These are phyloP conservation scores for Fusarium napiforme DNA, from an alignment of 2,329 filamentous ascomycete genomes.

Conservation along the genomic window DNA sequence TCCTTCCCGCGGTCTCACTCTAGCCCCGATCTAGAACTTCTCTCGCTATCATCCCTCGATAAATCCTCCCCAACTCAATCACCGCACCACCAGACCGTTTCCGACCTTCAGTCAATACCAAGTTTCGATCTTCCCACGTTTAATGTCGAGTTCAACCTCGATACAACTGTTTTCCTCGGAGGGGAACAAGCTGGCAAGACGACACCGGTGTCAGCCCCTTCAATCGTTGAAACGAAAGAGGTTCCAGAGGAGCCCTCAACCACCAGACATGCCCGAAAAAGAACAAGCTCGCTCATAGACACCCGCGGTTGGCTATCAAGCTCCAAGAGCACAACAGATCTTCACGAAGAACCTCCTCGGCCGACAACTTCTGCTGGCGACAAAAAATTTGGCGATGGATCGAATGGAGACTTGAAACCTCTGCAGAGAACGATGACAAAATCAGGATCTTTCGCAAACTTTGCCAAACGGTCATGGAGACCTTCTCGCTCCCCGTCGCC, in stretches of 20 bases:
- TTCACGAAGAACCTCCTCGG: constrained; percentile 38
- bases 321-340: constrained; percentile 54
- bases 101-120: constrained; percentile 29
- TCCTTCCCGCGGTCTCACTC: constrained; percentile 51
- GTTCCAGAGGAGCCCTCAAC: constrained; percentile 29
- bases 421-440: constrained; percentile 53
- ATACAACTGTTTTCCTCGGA: constrained; percentile 57
- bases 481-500: constrained; percentile 62
- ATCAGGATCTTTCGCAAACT: constrained; percentile 61
- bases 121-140: constrained; percentile 64
- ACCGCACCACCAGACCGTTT: constrained; percentile 33
- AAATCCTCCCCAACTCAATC: constrained; percentile 38
- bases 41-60: constrained; percentile 45
- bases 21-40: constrained; percentile 45
- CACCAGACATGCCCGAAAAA: constrained; percentile 45
- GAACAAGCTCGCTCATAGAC: constrained; percentile 60
- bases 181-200: constrained; percentile 30
- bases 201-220: constrained; percentile 18
- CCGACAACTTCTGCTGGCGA: constrained; percentile 44
- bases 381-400: constrained; percentile 31
- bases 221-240: constrained; percentile 40
- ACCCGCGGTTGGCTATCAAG: constrained; percentile 64
- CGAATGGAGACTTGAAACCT: constrained; percentile 41
- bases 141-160: constrained; percentile 61
- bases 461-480: constrained; percentile 65